phyloP scores from a whole-genome alignment of 83 land plant species.

The Diphasiastrum complanatum region DNA sequence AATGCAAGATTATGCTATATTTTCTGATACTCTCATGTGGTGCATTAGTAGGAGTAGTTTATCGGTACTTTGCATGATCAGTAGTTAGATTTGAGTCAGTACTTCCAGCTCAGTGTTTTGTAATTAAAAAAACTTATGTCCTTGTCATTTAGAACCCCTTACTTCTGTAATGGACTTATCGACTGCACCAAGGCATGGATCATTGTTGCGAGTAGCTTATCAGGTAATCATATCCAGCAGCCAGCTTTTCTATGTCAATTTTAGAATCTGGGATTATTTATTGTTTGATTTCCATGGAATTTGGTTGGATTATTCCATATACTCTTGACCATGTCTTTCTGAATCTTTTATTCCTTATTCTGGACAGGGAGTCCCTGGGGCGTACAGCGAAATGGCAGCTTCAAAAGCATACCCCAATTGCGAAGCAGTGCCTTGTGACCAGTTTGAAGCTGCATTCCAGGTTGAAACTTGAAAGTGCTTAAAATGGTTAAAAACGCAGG shows the following conservation, averaged over 20 bases:
- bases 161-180: constrained; percentile 22
- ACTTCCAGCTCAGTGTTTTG: not conserved
- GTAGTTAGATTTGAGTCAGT: too few species aligned
- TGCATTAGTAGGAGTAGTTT: too few species aligned
- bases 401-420: constrained; percentile 33
- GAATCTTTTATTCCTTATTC: not conserved
- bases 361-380: constrained; percentile 32
- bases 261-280: not conserved
- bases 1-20: too few species aligned
- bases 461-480: too few species aligned
- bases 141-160: constrained; percentile 12
- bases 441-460: constrained; percentile 33
- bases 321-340: not conserved
- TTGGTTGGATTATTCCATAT: not conserved
- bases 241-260: not conserved
- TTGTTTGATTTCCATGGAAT: not conserved
- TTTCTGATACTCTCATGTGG: too few species aligned
- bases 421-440: constrained; percentile 34
- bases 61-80: too few species aligned
- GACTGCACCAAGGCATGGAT: constrained; percentile 12
- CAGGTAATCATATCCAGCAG: constrained; percentile 23
- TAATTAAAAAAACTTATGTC: not conserved
- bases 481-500: too few species aligned
- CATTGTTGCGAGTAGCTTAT: constrained; percentile 31
- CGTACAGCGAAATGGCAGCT: constrained; percentile 33